phyloP scores from a whole-genome alignment of 176 grass and related monocot species.

The Oryza glaberrima region DNA sequence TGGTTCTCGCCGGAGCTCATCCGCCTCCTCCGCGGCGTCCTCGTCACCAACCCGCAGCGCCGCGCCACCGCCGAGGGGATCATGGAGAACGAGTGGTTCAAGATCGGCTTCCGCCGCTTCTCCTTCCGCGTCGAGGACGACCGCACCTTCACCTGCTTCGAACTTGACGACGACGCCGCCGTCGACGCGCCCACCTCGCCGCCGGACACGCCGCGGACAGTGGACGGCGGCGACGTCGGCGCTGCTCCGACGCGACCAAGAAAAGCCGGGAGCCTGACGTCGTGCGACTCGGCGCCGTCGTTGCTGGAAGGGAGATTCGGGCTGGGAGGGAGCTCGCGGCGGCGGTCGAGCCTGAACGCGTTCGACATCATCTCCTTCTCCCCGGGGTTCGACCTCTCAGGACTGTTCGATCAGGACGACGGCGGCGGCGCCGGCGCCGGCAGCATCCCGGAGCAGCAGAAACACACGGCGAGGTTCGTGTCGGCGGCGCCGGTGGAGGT shows the following conservation, averaged over 20 bases:
- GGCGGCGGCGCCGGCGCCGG: constrained; percentile 7
- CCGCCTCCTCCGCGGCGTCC: constrained; percentile 61
- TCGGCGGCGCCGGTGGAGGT: constrained; percentile 56
- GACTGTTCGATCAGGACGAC: constrained; percentile 68
- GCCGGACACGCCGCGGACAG: constrained; percentile 42
- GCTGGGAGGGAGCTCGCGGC: constrained; percentile 42
- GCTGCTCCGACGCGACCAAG: background rate
- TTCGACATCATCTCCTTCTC: constrained; percentile 99
- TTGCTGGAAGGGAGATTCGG: constrained; percentile 47
- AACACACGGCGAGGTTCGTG: constrained; percentile 65
- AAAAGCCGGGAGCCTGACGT: constrained; percentile 30
- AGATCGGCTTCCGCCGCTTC: constrained; percentile 77
- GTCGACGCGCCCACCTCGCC: constrained; percentile 23
- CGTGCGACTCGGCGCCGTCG: constrained; percentile 77
- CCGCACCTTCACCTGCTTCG: constrained; percentile 64
- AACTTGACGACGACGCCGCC: constrained; percentile 48
- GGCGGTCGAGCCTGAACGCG: constrained; percentile 85
- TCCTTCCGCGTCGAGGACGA: constrained; percentile 92
- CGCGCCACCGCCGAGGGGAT: constrained; percentile 69
- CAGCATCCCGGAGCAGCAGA: background rate
- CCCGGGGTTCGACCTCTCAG: constrained; percentile 77
- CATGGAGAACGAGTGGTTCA: constrained; percentile 90
- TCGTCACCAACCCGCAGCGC: constrained; percentile 71
- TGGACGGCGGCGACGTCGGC: background rate
- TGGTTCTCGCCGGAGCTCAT: constrained; percentile 84